A percentile compares a stretch with the other conserved stretches of the same genome.
These are phyloP conservation scores for Cavenderia fasciculata DNA, from an alignment of 78 protist genomes.

Conservation along the genomic window DNA sequence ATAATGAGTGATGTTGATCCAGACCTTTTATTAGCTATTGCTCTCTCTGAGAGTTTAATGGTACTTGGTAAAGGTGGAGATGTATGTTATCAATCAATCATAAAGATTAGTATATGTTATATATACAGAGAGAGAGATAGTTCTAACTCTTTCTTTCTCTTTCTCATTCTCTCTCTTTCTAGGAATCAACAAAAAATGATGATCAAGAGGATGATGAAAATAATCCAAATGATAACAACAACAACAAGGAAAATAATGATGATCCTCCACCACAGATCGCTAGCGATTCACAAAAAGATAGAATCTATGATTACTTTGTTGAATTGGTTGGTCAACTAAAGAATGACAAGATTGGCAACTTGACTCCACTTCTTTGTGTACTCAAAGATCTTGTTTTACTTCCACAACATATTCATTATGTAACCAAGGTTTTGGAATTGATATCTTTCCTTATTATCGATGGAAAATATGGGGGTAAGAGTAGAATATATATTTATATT, in stretches of 20 bases:
- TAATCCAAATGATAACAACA: conserved; percentile 9
- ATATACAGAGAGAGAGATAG: neutral
- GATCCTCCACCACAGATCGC: neutral
- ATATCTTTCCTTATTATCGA: conserved; percentile 42
- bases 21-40: conserved; percentile 71
- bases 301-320: conserved; percentile 6
- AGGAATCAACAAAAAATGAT: neutral
- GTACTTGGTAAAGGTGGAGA: conserved; percentile 26
- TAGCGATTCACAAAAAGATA: neutral
- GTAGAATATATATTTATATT: neutral
- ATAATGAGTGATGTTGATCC: no score
- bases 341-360: neutral
- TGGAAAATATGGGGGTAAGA: no score
- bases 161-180: neutral
- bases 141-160: neutral
- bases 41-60: conserved; percentile 69
- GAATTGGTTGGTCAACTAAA: conserved; percentile 10
- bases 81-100: neutral
- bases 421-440: conserved; percentile 27
- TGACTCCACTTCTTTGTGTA: neutral
- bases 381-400: neutral
- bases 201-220: neutral
- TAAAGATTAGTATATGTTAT: conserved; percentile 1
- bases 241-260: neutral
- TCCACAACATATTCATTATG: neutral